Base-by-base conservation (phyloP, 2,329 filamentous ascomycete genomes). In the Diplodia mutila region DNA sequence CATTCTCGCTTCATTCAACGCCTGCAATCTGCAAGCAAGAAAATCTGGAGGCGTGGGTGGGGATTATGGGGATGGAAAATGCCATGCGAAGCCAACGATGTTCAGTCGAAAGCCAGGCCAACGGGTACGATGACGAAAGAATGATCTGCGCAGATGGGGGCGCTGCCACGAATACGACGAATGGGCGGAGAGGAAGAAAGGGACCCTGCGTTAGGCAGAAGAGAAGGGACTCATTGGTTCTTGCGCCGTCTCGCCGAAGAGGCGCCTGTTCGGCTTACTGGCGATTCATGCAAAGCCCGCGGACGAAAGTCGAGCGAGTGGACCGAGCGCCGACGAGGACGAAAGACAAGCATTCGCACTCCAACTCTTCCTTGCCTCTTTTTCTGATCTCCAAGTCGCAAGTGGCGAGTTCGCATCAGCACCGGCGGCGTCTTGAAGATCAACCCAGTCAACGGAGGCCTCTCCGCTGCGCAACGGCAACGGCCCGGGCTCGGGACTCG, bases 401-500 rank as follows among this genome's bases (percentile, higher is more conserved):
- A 32, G 59, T 25, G 57, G 42, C 57, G 59, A 61, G 37, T 25
- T 11, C n/a, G 37, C 29, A 27, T n/a, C n/a, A 14, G 7, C 39
- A 21, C 7, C 21, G 16, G 7, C 23, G 2, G 16, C 21, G 25
- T 18, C 34, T 49, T n/a, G 46, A 34, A 37, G 46, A 51, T 63
- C 29, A n/a, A 4, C 18, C 39, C 55, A 39, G 27, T 25, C 46
- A 12, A 37, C 59, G 59, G 59, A 51, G 18, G 46, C 12, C 42
- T 51, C 59, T 63, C 59, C 59, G 59, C 59, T 34, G 21, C 39
- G 46, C 59, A 63, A 63, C 59, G 59, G 59, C 46, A 39, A 27
- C 59, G 59, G 59, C n/a, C 59, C 59, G 59, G 59, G 39, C 29
- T 63, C 59, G 59, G 59, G 16, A 29, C 39, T 61, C 57, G 57